Conservation (phyloP, 805 yeast genomes). For the Hagleromyces aurorensis region DNA sequence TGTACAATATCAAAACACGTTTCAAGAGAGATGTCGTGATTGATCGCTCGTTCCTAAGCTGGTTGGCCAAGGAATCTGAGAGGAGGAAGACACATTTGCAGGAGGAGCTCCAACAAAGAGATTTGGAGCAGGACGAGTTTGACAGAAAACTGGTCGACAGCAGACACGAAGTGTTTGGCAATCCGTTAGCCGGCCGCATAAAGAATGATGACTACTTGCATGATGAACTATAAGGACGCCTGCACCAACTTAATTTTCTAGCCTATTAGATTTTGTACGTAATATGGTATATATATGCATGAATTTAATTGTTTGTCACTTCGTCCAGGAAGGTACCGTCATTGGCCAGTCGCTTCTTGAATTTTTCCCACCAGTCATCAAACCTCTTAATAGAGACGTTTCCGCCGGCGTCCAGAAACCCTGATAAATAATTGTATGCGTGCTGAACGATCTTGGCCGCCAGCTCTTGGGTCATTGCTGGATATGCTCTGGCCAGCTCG, state of each 20-base stretch:
- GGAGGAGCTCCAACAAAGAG: slow-evolving; percentile 24
- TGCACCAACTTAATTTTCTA: too few species aligned
- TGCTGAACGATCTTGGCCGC: slow-evolving; percentile 87
- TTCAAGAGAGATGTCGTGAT: slow-evolving; percentile 28
- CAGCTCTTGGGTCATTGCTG: slow-evolving; percentile 45
- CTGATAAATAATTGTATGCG: slow-evolving; percentile 83
- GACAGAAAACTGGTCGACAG: slow-evolving; percentile 37
- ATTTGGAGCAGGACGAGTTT: slow-evolving; percentile 28
- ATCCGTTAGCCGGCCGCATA: slow-evolving; percentile 55
- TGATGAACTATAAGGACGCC: slow-evolving; percentile 40
- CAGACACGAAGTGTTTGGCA: slow-evolving; percentile 71
- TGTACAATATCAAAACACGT: slow-evolving; percentile 31
- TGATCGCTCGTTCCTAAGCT: slow-evolving; percentile 43
- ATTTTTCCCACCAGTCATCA: slow-evolving; percentile 94
- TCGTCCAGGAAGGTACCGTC: slow-evolving; percentile 77
- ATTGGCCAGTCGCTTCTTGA: slow-evolving; percentile 61
- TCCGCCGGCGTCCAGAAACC: slow-evolving; percentile 75
- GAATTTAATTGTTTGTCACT: slow-evolving; percentile 25
- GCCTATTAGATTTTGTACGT: too few species aligned
- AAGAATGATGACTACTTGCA: slow-evolving; percentile 37
- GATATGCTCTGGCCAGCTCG: slow-evolving; percentile 30
- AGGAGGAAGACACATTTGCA: slow-evolving; percentile 22
- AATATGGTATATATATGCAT: too few species aligned
- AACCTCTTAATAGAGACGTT: slow-evolving; percentile 82
- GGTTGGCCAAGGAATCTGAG: slow-evolving; percentile 49